Evolutionary conservation across 768 basidiomycete species (phyloP), one percentile per base, ranked within the genome.

Genomic region (Cyathus striatus): DNA sequence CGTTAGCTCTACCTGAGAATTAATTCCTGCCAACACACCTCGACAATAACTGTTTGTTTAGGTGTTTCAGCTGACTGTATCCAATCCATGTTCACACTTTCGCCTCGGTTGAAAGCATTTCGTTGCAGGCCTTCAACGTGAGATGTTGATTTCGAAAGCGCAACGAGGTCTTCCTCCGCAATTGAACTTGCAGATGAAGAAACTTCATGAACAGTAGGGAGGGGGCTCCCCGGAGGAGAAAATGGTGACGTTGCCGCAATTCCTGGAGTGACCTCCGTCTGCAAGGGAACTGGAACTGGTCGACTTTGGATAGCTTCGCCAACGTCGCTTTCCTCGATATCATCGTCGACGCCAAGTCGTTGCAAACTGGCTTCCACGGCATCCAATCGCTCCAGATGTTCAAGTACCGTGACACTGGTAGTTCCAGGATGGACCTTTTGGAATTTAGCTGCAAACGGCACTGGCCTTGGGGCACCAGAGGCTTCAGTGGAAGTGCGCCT

Each of bases 371-470:
- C 85, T 50, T 90, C 87, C 14, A 87, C 86, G 13, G 79, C 83
- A 56, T 93, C 90, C 36, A 93, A 63, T 36, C 86, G 79, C 56
- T 93, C 90, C 50, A 93, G 71, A 50, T 91, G 89, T 54, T 89
- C 86, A 26, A 93, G 71, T 38, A 92, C 83, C 7, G 81, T 84
- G 20, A 92, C 89, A 9, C 90, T 90, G 0, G 88, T 91, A 22
- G 88, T 90, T 26, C 86, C 87, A 36, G 88, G 88, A 55, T 89
- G 86, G 24, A 90, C 82, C 38, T 81, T 77, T 55, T 85, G 79
- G 61, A 87, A 86, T 63, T 90, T 90, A n/a, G 82, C 76, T 10
- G 82, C 80, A 59, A 91, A 89, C 3, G 88, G 86, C 12, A 91
- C 83, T 0, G 90, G 89, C 24, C 90, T 76, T 16, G 79, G 72